Base-by-base conservation (phyloP, 2,329 filamentous ascomycete species). In the Cadophora sp. region DNA sequence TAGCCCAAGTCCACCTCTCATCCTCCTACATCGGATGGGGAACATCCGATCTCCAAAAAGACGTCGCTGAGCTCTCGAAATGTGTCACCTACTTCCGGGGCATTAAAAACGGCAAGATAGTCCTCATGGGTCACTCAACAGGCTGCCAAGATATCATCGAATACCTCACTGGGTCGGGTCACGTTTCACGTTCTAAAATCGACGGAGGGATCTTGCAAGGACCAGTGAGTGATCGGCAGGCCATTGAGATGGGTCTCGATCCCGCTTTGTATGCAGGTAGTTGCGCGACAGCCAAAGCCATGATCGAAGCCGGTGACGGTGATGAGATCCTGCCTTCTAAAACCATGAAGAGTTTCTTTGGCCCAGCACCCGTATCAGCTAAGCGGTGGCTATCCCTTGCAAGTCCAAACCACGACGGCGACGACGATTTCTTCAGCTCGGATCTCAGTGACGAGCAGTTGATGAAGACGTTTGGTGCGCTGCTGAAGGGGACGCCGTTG, bases 71-170 rank as follows among this genome's bases (percentile, higher is more conserved):
- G 67, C 70, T 87, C 27, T 81, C 78, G 2, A 75, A 81, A 66
- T 83, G 83, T 67, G 81, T 87, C 0, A 55, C 74, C 1, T 85
- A 86, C 68, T 83, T 87, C 73, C 78, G 78, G 7, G 64, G 66
- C n/a, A 70, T 75, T 9, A 81, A 81, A 0, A 75, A 74, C 4
- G 81, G 80, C 1, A 88, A 87, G 63, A 77, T 91, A n/a, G 85
- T 90, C 30, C 76, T 91, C 16, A 88, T 92, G 85, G 89, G 89
- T 2, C 88, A 91, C 72, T 89, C 86, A 1, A 92, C 89, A 0
- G 89, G 89, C 0, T 90, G 86, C 72, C 89, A 92, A 76, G 89
- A 91, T 75, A 82, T 87, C 14, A 83, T 91, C 79, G 85, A 90
- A 72, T 92, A 91, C 71, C 75, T 90, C 5, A 76, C 73, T 8